Base-by-base conservation (phyloP, 2,329 filamentous ascomycete species). In the Periconia sp. region DNA sequence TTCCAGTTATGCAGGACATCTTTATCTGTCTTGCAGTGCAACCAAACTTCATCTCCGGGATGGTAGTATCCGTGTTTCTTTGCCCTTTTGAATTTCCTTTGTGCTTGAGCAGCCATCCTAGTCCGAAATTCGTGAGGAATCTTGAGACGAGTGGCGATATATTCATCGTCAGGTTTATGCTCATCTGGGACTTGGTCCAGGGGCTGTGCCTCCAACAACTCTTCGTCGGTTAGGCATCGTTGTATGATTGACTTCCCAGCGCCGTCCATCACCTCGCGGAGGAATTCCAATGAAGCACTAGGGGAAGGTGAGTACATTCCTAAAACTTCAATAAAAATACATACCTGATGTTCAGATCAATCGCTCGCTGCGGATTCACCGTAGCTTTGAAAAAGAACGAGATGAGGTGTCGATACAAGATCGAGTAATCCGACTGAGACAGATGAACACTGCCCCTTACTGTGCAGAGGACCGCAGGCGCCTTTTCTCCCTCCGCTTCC, bases 391-490 rank as follows among this genome's bases (percentile, higher is more conserved):
- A 75, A 14, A 87, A 71, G 9, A 84, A 66, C 1, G 82, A 81
- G 65, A 82, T 82, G 59, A 84, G 75, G 41, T 80, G 78, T 3
- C 81, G 83, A 62, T 88, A 89, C 17, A 89, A 72, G 1, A 89
- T 72, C 1, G 83, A 82, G 63, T 89, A 89, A 70, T 89, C 86
- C 1, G 82, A 85, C 65, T 88, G 85, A 6, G 81, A 83, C 30
- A 89, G 76, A 64, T 89, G 85, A 1, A 88, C 82, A 1, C 85
- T 86, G 23, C 86, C 86, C 37, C 79, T 72, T 6, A 81, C 72
- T 0, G 79, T 81, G 45, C 79, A 65, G 0, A 80, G 68, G 65
- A 76, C 80, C 7, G 77, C 69, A 10, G 77, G 79, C 7, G 70
- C 72, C 11, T 77, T 77, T 9, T 78, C 74, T 10, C 76, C 75